Conservation (phyloP, 2,329 filamentous ascomycete genomes). For the Cephalotrichum gorgonifer region DNA sequence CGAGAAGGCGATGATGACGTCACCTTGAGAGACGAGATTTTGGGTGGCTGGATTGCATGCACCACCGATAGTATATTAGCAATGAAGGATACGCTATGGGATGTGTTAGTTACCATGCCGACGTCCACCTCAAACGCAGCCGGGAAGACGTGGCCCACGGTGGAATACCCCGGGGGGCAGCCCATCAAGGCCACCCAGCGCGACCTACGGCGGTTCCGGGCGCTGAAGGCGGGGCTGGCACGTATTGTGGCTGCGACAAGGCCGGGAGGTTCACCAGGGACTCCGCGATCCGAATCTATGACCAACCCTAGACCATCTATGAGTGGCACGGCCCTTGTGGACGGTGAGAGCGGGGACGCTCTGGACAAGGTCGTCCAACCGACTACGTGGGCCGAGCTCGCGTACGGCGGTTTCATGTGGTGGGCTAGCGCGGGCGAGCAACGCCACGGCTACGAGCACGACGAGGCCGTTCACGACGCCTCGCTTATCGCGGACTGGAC, state of each 20-base stretch:
- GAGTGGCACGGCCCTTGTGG: slow-evolving; percentile 11
- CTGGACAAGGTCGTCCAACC: slow-evolving; percentile 51
- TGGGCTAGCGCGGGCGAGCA: slow-evolving; percentile 78
- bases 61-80: slow-evolving; percentile 90
- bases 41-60: slow-evolving; percentile 79
- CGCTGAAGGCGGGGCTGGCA: slow-evolving; percentile 54
- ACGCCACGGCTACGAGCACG: slow-evolving; percentile 47
- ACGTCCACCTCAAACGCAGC: slow-evolving; percentile 46
- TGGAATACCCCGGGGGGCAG: slow-evolving; percentile 55
- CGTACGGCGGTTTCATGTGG: slow-evolving; percentile 80
- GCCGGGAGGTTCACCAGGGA: slow-evolving; percentile 16
- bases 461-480: slow-evolving; percentile 44
- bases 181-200: slow-evolving; percentile 79
- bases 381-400: slow-evolving; percentile 60
- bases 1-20: not conserved
- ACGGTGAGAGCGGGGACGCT: slow-evolving; percentile 33
- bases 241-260: slow-evolving; percentile 22
- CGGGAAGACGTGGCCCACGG: slow-evolving; percentile 62
- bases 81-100: slow-evolving; percentile 79
- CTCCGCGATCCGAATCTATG: slow-evolving; percentile 16
- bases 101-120: slow-evolving; percentile 78
- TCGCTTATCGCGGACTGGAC: slow-evolving; percentile 43
- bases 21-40: slow-evolving; percentile 28
- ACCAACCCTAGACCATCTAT: slow-evolving; percentile 15
- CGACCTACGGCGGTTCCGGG: slow-evolving; percentile 70